Base-by-base conservation (phyloP, 108 stramenopile species). In the Pseudonitzschia delicatissima region DNA sequence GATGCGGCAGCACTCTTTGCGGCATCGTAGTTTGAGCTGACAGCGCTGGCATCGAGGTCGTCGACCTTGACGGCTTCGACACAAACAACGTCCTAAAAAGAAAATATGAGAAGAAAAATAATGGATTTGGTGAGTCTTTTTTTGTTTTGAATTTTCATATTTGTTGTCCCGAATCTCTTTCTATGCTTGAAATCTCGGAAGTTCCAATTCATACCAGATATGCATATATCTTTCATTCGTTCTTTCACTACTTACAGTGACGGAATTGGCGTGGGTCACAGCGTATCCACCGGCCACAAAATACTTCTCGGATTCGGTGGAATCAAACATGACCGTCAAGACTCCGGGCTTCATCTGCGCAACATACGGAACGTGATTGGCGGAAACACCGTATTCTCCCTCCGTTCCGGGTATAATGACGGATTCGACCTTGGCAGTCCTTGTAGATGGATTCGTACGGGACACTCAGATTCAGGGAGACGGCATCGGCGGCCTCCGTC, bases 281-380 rank as follows among this genome's bases (percentile, higher is more conserved):
- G 97, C 88, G 66, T 95, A 98, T 50, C 97, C 98, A 58, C 96
- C 98, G 13, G 93, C 78, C 32, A 98, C 95, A 77, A 98, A 98
- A 71, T 91, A 98, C 76, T 97, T 97, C 81, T 98, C 98, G 26
- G 82, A 68, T 67, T 94, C 98, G 29, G 62, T 34, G 8, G 55
- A 31, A 44, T 89, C 87, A 73, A 92, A 92, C 57, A 93, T 36
- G 52, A 98, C 91, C 68, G 94, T 92, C 51, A 98, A 71, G 50
- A 97, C 89, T 23, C 98, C 98, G 47, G 98, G 92, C 82, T 97
- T 97, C 57, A 98, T 71, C 67, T 97, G 94, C n/a, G 95, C 87
- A 9, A 98, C 95, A 62, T 96, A 88, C 29, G 98, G 93, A 34
- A 96, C 92, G 91, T 98, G 96, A 51, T 86, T 86, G 51, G 92